Base-by-base conservation (phyloP, 2,329 filamentous ascomycete genomes). In the Dothistroma septosporum region DNA sequence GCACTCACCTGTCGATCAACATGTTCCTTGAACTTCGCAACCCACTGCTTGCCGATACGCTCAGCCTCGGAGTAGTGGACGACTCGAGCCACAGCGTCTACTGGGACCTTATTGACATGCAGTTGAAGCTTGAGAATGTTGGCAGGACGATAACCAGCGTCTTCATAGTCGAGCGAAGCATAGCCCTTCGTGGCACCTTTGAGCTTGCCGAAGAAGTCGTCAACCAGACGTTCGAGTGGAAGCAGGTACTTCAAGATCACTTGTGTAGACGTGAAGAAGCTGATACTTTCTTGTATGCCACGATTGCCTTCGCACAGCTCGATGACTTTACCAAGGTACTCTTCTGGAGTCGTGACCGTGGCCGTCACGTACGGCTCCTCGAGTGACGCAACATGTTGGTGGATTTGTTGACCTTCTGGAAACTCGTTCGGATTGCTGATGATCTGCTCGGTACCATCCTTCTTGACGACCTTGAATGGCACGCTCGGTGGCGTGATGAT, bases 401-500 rank as follows among this genome's bases (percentile, higher is more conserved):
- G 79, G 9, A 80, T 68, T 12, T 78, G 74, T 56, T 87, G 85
- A 12, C 87, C 84, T 50, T 95, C 91, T 0, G 94, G 94, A 70
- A 97, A 99, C 53, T 91, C 83, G 48, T 90, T 88, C 0, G 94
- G 93, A 70, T 94, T 97, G 61, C 89, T 87, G 64, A 97, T 86
- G 61, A 96, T 82, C 33, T 85, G 83, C 71, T 94, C 89, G 2
- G 78, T 85, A n/a, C 92, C 92, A 70, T 92, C 85, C 50, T 80
- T 83, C 83, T 87, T 94, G 10, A 90, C 75, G 8, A 97, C 83
- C 74, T 92, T 95, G 69, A 93, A 95, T 2, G 94, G 92, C 12
- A 99, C 94, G 0, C 91, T 93, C 0, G 94, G 94, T 41, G 96
- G 93, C 0, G 94, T 99, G 73, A 99, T 94, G 76, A 99, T 97